Percentiles rank a stretch among this genome's conserved stretches.
Conservation (phyloP, 805 yeast genomes). For the Geotrichum ghanense region DNA sequence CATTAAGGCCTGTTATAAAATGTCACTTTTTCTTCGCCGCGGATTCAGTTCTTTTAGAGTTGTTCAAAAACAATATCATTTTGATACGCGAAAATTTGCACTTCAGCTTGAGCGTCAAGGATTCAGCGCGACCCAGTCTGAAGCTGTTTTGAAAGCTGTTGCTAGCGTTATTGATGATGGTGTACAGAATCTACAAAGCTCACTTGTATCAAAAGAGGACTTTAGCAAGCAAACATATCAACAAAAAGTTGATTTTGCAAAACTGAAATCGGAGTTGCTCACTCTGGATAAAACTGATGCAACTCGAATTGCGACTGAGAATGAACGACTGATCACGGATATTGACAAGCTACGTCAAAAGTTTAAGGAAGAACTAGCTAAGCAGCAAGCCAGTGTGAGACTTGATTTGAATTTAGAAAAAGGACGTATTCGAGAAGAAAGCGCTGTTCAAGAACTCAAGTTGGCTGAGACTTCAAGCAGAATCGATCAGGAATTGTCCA, state of each 20-base stretch:
- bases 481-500: conserved; percentile 89
- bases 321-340: conserved; percentile 73
- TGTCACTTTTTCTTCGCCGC: no score
- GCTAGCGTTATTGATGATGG: conserved; percentile 72
- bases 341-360: conserved; percentile 76
- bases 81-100: conserved; percentile 69
- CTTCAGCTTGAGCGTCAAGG: conserved; percentile 58
- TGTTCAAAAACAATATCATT: conserved; percentile 28
- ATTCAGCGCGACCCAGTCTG: conserved; percentile 65
- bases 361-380: conserved; percentile 83
- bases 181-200: conserved; percentile 57
- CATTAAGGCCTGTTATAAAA: no score
- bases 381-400: conserved; percentile 80
- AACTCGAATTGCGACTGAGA: conserved; percentile 71
- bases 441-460: conserved; percentile 83
- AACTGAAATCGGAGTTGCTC: conserved; percentile 82
- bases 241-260: conserved; percentile 94
- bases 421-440: conserved; percentile 90
- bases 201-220: conserved; percentile 76
- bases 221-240: conserved; percentile 80
- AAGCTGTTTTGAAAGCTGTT: conserved; percentile 64
- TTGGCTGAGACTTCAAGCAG: conserved; percentile 91
- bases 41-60: no score
- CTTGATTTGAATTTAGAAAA: conserved; percentile 87
- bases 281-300: conserved; percentile 81